Percentiles rank a stretch among this genome's conserved stretches.
These are phyloP conservation scores for Halteria grandinella DNA, from an alignment of 73 alveolate genomes.

Conservation along the genomic window DNA sequence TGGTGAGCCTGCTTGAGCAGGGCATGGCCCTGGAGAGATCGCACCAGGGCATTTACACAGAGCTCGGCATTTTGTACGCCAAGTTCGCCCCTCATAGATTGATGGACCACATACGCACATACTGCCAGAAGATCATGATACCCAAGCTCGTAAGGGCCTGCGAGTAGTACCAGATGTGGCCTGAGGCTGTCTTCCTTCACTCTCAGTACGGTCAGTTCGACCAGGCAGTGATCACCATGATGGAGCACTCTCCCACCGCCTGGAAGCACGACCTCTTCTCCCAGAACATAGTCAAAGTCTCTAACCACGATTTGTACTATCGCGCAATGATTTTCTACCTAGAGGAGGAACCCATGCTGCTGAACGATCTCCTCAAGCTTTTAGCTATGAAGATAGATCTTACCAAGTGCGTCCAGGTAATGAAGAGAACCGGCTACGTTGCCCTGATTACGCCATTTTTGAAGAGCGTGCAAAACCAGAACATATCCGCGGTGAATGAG, in stretches of 20 bases:
- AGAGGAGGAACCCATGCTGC: constrained; percentile 97
- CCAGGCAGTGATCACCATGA: constrained; percentile 96
- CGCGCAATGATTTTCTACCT: constrained; percentile 95
- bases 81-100: constrained; percentile 94
- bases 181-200: constrained; percentile 97
- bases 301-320: constrained; percentile 94
- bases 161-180: constrained; percentile 95
- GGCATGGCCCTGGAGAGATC: constrained; percentile 96
- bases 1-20: constrained; percentile 85
- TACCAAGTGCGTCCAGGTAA: constrained; percentile 89
- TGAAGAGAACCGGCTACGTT: constrained; percentile 92
- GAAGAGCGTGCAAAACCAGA: constrained; percentile 92
- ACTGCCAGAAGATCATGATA: constrained; percentile 91
- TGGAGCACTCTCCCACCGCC: constrained; percentile 98
- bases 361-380: constrained; percentile 93
- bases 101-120: constrained; percentile 96
- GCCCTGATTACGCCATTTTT: constrained; percentile 93
- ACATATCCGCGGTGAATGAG: constrained; percentile 95
- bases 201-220: constrained; percentile 96
- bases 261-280: constrained; percentile 95
- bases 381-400: constrained; percentile 93
- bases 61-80: constrained; percentile 96
- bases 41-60: constrained; percentile 95
- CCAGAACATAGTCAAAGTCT: constrained; percentile 88
- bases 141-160: constrained; percentile 97